Percentiles rank a stretch among this genome's conserved stretches.
Evolutionary conservation across 192 early-diverging fungal species (phyloP).

Genomic region (Backusella australiensis): DNA sequence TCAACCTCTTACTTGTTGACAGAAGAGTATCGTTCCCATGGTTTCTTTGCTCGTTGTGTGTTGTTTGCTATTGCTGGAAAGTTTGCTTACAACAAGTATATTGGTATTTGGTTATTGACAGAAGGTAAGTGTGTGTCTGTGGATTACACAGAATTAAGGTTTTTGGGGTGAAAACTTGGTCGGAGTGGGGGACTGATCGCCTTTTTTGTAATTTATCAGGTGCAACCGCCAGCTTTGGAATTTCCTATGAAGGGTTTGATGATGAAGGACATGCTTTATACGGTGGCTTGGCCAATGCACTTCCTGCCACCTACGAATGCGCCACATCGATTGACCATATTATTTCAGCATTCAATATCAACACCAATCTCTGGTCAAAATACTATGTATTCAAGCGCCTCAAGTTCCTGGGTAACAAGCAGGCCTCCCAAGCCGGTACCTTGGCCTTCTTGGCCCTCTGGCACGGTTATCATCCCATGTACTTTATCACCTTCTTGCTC

Average conservation of each 20-base stretch:
- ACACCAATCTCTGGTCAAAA: slow-evolving; percentile 65
- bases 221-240: slow-evolving; percentile 52
- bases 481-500: slow-evolving; percentile 53
- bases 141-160: slow-evolving; percentile 11
- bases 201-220: slow-evolving; percentile 22
- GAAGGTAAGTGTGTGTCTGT: slow-evolving; percentile 38
- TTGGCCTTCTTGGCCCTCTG: slow-evolving; percentile 59
- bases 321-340: slow-evolving; percentile 53
- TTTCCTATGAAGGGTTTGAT: slow-evolving; percentile 54
- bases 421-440: slow-evolving; percentile 43
- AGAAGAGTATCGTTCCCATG: slow-evolving; percentile 35
- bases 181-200: not conserved
- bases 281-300: slow-evolving; percentile 54
- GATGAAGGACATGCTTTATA: slow-evolving; percentile 42
- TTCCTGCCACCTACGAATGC: slow-evolving; percentile 39
- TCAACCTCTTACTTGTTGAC: slow-evolving; percentile 43
- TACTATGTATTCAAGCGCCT: slow-evolving; percentile 61
- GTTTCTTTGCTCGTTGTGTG: slow-evolving; percentile 34
- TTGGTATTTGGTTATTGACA: slow-evolving; percentile 60
- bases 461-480: slow-evolving; percentile 61
- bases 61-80: slow-evolving; percentile 51
- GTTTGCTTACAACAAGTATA: slow-evolving; percentile 56
- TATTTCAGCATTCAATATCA: slow-evolving; percentile 60
- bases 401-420: slow-evolving; percentile 55
- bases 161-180: not conserved